A percentile compares a stretch with the other conserved stretches of the same genome.
Conservation (phyloP, 805 yeast genomes). For the Wickerhamiella sorbophila region DNA sequence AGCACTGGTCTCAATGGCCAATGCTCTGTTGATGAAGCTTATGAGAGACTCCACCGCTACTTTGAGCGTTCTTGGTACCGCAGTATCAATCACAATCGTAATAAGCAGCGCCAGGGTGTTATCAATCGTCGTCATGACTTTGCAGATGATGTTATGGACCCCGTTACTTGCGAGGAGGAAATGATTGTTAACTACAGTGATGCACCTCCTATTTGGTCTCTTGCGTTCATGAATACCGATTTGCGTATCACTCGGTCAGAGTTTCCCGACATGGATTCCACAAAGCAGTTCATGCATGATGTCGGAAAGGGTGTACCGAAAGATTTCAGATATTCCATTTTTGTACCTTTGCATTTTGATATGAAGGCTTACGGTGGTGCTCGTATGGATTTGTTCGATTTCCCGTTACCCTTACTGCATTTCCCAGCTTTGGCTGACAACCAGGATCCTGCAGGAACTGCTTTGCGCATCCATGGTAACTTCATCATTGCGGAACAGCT, state of each 20-base stretch:
- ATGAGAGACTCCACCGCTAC: conserved; percentile 30
- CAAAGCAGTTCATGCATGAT: conserved; percentile 49
- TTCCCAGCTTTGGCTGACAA: conserved; percentile 40
- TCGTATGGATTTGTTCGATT: conserved; percentile 42
- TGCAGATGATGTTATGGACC: conserved; percentile 20
- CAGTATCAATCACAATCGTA: conserved; percentile 33
- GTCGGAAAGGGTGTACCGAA: conserved; percentile 75
- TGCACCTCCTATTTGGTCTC: conserved; percentile 40
- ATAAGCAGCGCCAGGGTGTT: conserved; percentile 22
- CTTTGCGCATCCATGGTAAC: conserved; percentile 41
- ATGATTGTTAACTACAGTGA: conserved; percentile 34
- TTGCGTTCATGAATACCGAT: conserved; percentile 36
- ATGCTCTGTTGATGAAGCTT: conserved; percentile 23
- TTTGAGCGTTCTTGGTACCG: conserved; percentile 59
- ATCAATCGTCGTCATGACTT: conserved; percentile 27
- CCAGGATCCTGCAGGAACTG: conserved; percentile 20
- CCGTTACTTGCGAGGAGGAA: conserved; percentile 31
- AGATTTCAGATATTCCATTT: conserved; percentile 50
- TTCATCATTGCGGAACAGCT: conserved; percentile 56
- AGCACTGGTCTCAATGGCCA: conserved; percentile 1
- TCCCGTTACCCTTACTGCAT: conserved; percentile 68
- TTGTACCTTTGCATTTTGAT: conserved; percentile 50
- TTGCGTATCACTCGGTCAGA: conserved; percentile 37
- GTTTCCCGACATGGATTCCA: conserved; percentile 33
- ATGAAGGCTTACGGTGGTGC: conserved; percentile 17